Base-by-base conservation (phyloP, 306 rosid genomes). In the Rubus parviflorus region DNA sequence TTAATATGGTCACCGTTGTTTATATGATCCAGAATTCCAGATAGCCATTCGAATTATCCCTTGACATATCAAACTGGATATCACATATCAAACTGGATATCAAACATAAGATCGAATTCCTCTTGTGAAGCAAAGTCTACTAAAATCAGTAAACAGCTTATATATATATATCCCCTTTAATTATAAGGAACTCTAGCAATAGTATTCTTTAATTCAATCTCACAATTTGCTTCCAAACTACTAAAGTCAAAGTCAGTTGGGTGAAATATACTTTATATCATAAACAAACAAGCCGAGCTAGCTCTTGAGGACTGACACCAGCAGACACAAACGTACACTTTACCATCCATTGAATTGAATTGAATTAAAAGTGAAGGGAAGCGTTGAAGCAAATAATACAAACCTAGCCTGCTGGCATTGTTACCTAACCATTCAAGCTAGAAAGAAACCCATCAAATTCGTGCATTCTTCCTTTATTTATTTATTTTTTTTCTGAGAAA, bases 321-420 rank as follows among this genome's bases (percentile, higher is more conserved):
- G 97, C 97, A 8, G 99, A 97, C 82, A 95, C 99, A 42, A 63
- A 90, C n/a, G n/a, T n/a, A n/a, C n/a, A n/a, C n/a, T n/a, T n/a
- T n/a, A 74, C 97, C 74, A 52, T 20, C 73, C 68, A 54, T n/a
- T n/a, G n/a, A 95, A 95, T 84, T 77, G 85, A 0, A n/a, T n/a
- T n/a, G n/a, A n/a, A n/a, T n/a, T n/a, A n/a, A n/a, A n/a, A n/a
- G n/a, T n/a, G 58, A 63, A 51, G 97, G 96, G 80, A 95, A 95
- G 62, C 91, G 85, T 82, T 92, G 97, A 51, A 95, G 86, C 89
- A 95, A 81, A 87, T 95, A 95, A 77, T 95, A 95, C 89, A 88
- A 83, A 95, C 87, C 92, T 62, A 56, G 94, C 93, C 86, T 95
- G 97, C 53, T 95, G 99, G 80, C 99, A 92, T 67, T 95, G 99